phyloP scores from a whole-genome alignment of 164 flowering plant species.

The Chimonanthus salicifolius region DNA sequence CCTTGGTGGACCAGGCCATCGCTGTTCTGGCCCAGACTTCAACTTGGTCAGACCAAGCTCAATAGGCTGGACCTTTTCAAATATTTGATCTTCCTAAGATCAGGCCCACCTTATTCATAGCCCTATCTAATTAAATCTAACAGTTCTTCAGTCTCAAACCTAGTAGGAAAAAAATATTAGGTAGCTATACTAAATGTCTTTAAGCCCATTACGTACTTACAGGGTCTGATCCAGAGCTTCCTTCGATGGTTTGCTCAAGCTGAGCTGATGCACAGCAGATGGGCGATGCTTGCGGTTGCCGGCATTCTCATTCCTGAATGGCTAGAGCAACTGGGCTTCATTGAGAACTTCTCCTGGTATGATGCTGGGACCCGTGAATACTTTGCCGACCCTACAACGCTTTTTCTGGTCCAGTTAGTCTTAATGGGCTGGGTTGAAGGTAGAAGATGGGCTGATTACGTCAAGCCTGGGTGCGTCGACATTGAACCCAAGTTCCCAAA shows the following conservation, averaged over 20 bases:
- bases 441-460: conserved; percentile 77
- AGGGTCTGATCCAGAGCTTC: conserved; percentile 74
- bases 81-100: background rate
- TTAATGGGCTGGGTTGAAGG: conserved; percentile 95
- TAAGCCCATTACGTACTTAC: background rate
- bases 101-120: background rate
- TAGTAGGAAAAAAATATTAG: no score
- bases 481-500: conserved; percentile 62
- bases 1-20: no score
- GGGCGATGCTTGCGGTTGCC: conserved; percentile 92
- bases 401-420: conserved; percentile 58
- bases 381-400: conserved; percentile 68
- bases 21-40: no score
- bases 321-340: conserved; percentile 53
- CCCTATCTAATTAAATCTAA: background rate
- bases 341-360: conserved; percentile 70
- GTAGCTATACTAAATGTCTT: background rate
- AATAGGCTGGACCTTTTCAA: background rate
- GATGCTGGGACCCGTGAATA: conserved; percentile 67
- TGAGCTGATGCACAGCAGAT: conserved; percentile 72
- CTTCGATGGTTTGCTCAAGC: conserved; percentile 91
- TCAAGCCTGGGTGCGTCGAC: conserved; percentile 73
- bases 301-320: conserved; percentile 85
- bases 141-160: no score
- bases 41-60: background rate